Evolutionary conservation across 768 basidiomycete genomes (phyloP), one percentile per base, ranked within the genome.

Genomic region (Podaxis carcinomalis): DNA sequence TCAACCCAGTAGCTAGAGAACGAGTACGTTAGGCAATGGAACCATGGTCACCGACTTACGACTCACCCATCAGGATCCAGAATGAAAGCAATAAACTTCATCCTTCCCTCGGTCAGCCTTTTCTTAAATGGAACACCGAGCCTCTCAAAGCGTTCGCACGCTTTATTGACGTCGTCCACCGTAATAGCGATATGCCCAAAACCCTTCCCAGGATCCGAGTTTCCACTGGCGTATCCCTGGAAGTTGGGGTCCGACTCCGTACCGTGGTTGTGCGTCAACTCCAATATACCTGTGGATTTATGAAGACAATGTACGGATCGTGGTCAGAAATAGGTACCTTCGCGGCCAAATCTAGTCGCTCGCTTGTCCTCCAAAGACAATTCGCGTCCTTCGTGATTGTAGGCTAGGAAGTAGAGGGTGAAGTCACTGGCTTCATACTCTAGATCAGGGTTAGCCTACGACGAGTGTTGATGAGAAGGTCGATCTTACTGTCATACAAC

Each of bases 181-280:
- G 87, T 79, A 70, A 97, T 85, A 61, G 90, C 91, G 67, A 95
- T 93, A 74, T 97, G 95, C 0, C 95, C 93, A 68, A 94, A 95
- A 4, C 87, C 83, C 58, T 79, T 80, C 28, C 88, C 87, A 3
- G 91, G 89, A 3, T 95, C 94, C 3, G 83, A 71, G 75, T 99
- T 99, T 1, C 96, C 96, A 67, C 73, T 89, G 9, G 86, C 80
- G 72, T 97, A 98, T 37, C 93, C 95, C 66, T 85, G 72, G 79
- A 95, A 95, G 64, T 74, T 74, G 55, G 85, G 67, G 70, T 95
- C 89, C 58, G 74, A 77, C 76, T 98, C 96, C 59, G 93, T 92
- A 58, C 95, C 93, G 71, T 94, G 92, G 78, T 95, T 93, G 77
- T 90, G 87, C 1, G 90, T 93, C 52, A 94, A 80, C 72, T 95